Percentiles rank a stretch among this genome's conserved stretches.
Evolutionary conservation across 257 asterid species (phyloP).

Genomic region (Vinca minor): DNA sequence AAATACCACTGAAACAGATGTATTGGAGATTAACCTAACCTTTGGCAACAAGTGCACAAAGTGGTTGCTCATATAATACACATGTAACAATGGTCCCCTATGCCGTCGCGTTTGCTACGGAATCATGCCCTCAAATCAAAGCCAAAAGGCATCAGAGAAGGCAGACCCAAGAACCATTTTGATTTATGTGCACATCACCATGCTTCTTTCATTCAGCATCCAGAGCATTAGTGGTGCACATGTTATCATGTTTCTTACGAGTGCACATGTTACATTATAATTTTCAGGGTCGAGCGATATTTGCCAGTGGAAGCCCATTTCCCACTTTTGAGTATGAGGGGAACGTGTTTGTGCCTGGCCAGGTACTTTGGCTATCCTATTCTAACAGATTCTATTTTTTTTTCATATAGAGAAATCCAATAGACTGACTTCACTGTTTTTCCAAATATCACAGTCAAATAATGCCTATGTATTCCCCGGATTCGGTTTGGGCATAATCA

Average conservation of each 20-base stretch:
- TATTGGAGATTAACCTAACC: too few species aligned
- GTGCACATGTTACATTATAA: background rate
- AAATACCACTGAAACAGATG: too few species aligned
- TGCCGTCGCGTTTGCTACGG: too few species aligned
- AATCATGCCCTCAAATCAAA: too few species aligned
- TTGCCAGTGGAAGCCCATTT: conserved; percentile 93
- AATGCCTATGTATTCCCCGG: conserved; percentile 98
- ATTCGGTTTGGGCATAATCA: conserved; percentile 82
- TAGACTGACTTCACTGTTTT: background rate
- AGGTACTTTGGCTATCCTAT: conserved; percentile 41
- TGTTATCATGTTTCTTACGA: background rate
- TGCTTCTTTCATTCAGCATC: too few species aligned
- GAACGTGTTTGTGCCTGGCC: conserved; percentile 58
- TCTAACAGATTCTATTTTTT: background rate
- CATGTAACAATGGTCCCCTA: too few species aligned
- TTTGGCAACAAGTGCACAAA: too few species aligned
- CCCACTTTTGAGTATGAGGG: conserved; percentile 72
- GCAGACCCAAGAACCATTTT: too few species aligned
- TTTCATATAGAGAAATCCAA: background rate
- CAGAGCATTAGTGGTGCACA: too few species aligned
- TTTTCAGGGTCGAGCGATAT: conserved; percentile 71
- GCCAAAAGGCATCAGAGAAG: too few species aligned
- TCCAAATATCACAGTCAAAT: conserved; percentile 48
- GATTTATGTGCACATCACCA: too few species aligned
- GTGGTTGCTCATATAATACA: too few species aligned